Percentiles rank a stretch among this genome's conserved stretches.
Conservation (phyloP, 352 stramenopile species). For the Ophiocytium majus region DNA sequence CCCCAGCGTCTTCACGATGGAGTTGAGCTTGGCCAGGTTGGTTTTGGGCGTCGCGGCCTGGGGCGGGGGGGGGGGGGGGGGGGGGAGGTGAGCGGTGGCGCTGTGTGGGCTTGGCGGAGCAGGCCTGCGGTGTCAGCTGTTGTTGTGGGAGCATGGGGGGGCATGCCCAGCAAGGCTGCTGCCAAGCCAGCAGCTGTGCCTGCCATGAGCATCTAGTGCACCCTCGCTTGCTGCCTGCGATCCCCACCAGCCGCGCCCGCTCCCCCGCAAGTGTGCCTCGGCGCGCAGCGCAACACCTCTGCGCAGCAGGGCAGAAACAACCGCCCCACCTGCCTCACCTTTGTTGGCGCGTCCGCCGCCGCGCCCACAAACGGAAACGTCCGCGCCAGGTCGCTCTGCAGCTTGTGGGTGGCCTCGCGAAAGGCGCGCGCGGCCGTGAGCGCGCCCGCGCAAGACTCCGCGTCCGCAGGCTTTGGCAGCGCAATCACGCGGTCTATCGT, state of each 20-base stretch:
- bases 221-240: too few species aligned
- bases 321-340: background rate
- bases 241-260: too few species aligned
- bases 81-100: background rate
- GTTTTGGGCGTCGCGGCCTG: background rate
- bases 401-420: constrained; percentile 38
- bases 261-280: too few species aligned
- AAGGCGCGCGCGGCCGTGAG: constrained; percentile 27
- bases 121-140: too few species aligned
- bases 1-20: constrained; percentile 48
- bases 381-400: constrained; percentile 45
- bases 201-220: too few species aligned
- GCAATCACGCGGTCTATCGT: constrained; percentile 43
- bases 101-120: background rate
- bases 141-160: too few species aligned
- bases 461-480: constrained; percentile 40
- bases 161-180: too few species aligned
- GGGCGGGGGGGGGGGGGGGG: background rate
- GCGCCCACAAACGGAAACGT: constrained; percentile 45
- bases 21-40: constrained; percentile 44
- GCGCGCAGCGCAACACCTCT: too few species aligned
- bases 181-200: too few species aligned
- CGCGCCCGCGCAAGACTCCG: constrained; percentile 17
- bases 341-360: constrained; percentile 16
- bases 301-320: too few species aligned